Conservation (phyloP, 2,329 filamentous ascomycete genomes). For the Shiraia sp. region DNA sequence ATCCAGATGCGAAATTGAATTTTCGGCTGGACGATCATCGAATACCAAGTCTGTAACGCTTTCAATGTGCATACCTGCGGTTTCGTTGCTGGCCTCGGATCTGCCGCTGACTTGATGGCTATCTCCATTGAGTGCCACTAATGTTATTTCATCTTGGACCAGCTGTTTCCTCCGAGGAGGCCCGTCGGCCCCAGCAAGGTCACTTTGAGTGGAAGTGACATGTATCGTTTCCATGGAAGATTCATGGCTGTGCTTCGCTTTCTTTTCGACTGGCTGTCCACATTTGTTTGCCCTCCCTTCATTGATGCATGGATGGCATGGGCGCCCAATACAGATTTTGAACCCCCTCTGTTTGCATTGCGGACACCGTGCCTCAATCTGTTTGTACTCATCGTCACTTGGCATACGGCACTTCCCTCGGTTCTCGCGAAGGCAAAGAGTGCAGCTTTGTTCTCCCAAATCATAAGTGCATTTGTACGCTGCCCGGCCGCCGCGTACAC, state of each 20-base stretch:
- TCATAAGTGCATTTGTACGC: slow-evolving; percentile 16
- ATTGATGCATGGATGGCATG: slow-evolving; percentile 13
- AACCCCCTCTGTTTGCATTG: slow-evolving; percentile 18
- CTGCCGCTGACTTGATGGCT: no score
- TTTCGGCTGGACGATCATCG: no score
- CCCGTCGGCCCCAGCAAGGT: no score
- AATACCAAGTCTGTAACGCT: no score
- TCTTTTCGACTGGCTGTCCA: not conserved
- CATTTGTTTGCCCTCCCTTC: slow-evolving; percentile 7
- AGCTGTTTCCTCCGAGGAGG: no score
- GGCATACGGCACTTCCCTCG: slow-evolving; percentile 10
- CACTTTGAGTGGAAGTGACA: no score
- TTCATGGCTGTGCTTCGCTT: not conserved
- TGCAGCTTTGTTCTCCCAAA: slow-evolving; percentile 8
- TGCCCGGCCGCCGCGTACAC: slow-evolving; percentile 17
- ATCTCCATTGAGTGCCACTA: no score
- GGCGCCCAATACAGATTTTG: slow-evolving; percentile 11
- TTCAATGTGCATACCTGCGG: no score
- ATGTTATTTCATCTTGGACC: no score
- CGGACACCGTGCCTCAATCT: slow-evolving; percentile 16
- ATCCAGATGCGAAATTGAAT: no score
- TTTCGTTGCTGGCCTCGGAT: no score
- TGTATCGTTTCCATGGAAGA: not conserved
- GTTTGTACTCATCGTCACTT: slow-evolving; percentile 10
- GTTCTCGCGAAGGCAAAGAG: slow-evolving; percentile 10